phyloP scores from a whole-genome alignment of 2,329 filamentous ascomycete species.

The Cladophialophora carrionii region DNA sequence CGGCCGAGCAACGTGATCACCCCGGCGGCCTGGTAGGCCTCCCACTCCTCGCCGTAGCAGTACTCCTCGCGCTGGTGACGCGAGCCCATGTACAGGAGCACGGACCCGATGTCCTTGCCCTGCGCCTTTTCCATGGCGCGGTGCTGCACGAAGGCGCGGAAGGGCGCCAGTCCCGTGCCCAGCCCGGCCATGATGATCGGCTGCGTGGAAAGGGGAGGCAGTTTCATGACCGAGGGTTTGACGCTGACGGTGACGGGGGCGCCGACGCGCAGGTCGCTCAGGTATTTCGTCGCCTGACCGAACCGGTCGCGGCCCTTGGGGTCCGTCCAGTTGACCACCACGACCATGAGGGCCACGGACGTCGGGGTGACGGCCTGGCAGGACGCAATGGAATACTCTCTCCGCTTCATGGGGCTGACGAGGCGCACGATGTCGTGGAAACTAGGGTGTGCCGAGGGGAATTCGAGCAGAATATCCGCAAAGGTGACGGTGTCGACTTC shows the following conservation, averaged over 20 bases:
- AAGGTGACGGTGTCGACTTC: conserved; percentile 92
- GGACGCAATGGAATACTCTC: conserved; percentile 98
- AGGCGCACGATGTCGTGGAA: conserved; percentile 90
- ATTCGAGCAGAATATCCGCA: conserved; percentile 87
- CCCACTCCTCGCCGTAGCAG: conserved; percentile 98
- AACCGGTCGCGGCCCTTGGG: conserved; percentile 82
- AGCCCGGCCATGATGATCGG: conserved; percentile 99
- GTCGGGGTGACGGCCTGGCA: conserved; percentile 91
- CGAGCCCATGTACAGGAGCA: conserved; percentile 93
- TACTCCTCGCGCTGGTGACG: conserved; percentile 98
- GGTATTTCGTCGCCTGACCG: conserved; percentile 90
- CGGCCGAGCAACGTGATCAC: conserved; percentile 92
- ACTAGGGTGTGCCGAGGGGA: conserved; percentile 80
- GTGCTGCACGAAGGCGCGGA: conserved; percentile 98
- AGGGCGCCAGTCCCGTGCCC: conserved; percentile 97
- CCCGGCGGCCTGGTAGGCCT: conserved; percentile 92
- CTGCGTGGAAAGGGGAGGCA: conserved; percentile 82
- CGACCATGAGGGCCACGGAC: conserved; percentile 92
- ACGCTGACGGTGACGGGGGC: conserved; percentile 85
- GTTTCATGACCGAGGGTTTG: conserved; percentile 98
- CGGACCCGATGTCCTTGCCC: conserved; percentile 89
- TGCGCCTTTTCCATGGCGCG: conserved; percentile 97
- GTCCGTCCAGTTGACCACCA: conserved; percentile 95
- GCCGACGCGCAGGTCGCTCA: conserved; percentile 74
- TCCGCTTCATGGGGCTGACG: conserved; percentile 87